A percentile compares a stretch with the other conserved stretches of the same genome.
These are phyloP conservation scores for Trichoderma atroviride DNA, from an alignment of 2,329 filamentous ascomycete genomes.

Conservation along the genomic window DNA sequence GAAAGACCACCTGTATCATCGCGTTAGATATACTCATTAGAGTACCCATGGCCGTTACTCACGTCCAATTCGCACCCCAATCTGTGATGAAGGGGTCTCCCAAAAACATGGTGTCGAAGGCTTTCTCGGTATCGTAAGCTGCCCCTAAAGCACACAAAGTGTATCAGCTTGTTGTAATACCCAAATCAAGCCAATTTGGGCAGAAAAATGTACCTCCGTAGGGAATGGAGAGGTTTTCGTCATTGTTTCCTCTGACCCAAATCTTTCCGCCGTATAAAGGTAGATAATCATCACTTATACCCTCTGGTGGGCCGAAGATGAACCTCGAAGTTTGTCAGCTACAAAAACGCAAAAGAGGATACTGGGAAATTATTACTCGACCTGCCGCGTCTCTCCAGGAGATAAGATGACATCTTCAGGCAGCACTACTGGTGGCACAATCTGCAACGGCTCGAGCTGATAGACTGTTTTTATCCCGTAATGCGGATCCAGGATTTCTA, in stretches of 20 bases:
- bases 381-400: conserved; percentile 37
- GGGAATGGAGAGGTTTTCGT: conserved; percentile 46
- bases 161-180: background rate
- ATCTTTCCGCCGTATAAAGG: conserved; percentile 51
- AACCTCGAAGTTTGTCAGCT: conserved; percentile 33
- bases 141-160: conserved; percentile 33
- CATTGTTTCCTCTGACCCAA: conserved; percentile 44
- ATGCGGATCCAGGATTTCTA: conserved; percentile 38
- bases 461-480: conserved; percentile 37
- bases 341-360: background rate
- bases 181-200: background rate
- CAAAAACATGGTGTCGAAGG: conserved; percentile 44
- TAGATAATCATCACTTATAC: conserved; percentile 40
- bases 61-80: conserved; percentile 33
- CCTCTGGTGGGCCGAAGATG: conserved; percentile 36
- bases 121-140: conserved; percentile 44
- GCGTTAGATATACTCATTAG: background rate
- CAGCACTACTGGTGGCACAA: conserved; percentile 38
- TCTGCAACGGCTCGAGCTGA: conserved; percentile 34
- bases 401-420: conserved; percentile 34
- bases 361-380: conserved; percentile 32
- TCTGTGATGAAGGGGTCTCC: conserved; percentile 35
- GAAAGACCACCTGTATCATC: conserved; percentile 39
- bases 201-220: conserved; percentile 40
- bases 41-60: conserved; percentile 10